Base-by-base conservation (phyloP, 257 asterid genomes). In the Solanum clarkiae region DNA sequence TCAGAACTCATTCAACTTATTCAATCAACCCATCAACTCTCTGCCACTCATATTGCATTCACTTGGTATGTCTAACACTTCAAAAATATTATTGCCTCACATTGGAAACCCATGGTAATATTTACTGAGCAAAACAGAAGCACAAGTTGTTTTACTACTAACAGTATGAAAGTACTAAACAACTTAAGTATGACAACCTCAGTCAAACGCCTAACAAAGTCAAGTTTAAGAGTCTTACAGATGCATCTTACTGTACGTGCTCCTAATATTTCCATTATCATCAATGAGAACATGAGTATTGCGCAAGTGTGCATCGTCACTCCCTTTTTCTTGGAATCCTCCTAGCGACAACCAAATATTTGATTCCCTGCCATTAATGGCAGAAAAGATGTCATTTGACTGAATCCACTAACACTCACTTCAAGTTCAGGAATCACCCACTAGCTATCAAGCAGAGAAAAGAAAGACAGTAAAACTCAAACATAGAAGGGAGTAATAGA, bases 341-440 rank as follows among this genome's bases (percentile, higher is more conserved):
- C 99, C 98, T 57, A 96, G 98, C 29, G 98, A 96, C 42, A 96
- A 79, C 99, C 99, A 96, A 88, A 96, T 91, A 81, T 82, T 90
- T 7, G 99, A 93, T 54, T 96, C 97, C 91, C 94, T 92, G 84
- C 90, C 88, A 70, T 74, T 80, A 60, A 82, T 66, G 26, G 84
- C 83, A 84, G 26, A 8, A 85, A 26, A 51, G 86, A 81, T 71
- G 84, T 55, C 68, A 86, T 55, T 54, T 80, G 22, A 88, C 60
- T 54, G 53, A 22, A 65, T 62, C 55, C 69, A 59, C 80, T 71
- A 6, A n/a, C 36, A 75, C 65, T 66, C 29, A 16, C 69, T 63
- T 45, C 44, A 60, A 44, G 56, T 56, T 79, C 68, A 51, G n/a
- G 47, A 24, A 51, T 77, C 26, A 26, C 47, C 4, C 6, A 16